Conservation (phyloP, 2,329 filamentous ascomycete genomes). For the Bipolaris zeicola region DNA sequence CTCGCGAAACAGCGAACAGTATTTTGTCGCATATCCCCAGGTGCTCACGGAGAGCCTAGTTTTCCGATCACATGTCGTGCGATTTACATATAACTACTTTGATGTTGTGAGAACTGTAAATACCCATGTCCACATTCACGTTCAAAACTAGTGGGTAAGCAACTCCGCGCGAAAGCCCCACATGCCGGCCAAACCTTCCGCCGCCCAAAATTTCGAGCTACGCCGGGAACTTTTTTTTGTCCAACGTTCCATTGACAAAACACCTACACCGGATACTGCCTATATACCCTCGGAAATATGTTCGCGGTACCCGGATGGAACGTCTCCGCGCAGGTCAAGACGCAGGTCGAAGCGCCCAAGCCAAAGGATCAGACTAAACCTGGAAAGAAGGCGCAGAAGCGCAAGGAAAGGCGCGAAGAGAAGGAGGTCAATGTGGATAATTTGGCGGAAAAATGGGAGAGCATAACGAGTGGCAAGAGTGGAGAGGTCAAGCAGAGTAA, state of each 20-base stretch:
- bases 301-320: conserved; percentile 96
- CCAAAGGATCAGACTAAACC: conserved; percentile 46
- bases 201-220: conserved; percentile 26
- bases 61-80: neutral
- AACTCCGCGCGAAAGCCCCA: conserved; percentile 28
- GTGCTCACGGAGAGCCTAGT: too few species aligned
- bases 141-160: neutral
- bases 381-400: conserved; percentile 63
- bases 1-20: too few species aligned
- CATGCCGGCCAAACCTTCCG: conserved; percentile 25
- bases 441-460: conserved; percentile 49
- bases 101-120: neutral
- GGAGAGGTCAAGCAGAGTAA: conserved; percentile 34
- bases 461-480: conserved; percentile 55
- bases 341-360: conserved; percentile 62
- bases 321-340: conserved; percentile 74
- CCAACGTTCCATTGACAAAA: neutral
- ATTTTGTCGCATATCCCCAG: too few species aligned
- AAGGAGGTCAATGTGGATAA: conserved; percentile 77
- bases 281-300: conserved; percentile 59
- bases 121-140: neutral
- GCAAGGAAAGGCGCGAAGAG: conserved; percentile 64
- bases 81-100: too few species aligned
- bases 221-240: conserved; percentile 1
- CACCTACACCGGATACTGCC: neutral